Evolutionary conservation across 2,329 filamentous ascomycete species (phyloP), one percentile per base, ranked within the genome.

Genomic region (Bipolaris oryzae): DNA sequence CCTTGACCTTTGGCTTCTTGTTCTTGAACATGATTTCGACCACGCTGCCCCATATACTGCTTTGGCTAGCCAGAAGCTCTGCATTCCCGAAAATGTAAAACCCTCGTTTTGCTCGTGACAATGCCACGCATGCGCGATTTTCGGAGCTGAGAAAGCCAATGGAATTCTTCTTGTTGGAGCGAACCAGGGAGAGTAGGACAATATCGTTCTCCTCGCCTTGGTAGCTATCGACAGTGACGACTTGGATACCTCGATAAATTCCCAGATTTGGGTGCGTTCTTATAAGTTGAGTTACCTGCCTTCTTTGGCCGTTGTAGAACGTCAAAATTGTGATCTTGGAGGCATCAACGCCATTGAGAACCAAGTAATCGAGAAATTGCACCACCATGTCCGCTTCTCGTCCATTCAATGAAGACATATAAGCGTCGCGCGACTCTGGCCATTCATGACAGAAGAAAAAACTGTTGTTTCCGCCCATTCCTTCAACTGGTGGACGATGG

Each of bases 181-280:
- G 85, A 3, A 95, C 92, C 0, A 96, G 79, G 0, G 92, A 96
- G 0, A 96, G 78, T 1, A 96, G 72, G 9, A 97, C 82, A 7
- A 96, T 81, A 21, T 93, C 89, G 60, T 96, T 96, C 71, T 96
- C 92, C 67, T 96, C 92, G n/a, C 56, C 59, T 21, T 96, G 92
- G 68, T 94, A 96, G 0, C 89, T 91, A 68, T 96, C 93, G 0
- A 97, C 90, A 0, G 92, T 96, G 33, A 86, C 85, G 1, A 96
- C 88, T 2, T 88, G 88, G 64, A 84, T 69, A 10, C 20, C 31
- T 0, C 18, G 28, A 3, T 57, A 57, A 16, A 20, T 54, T 3
- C 55, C 48, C 0, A 87, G 77, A 48, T 81, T 78, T 1, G 70
- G 69, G 55, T 81, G 75, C 0, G 67, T 62, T 10, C 76, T 74